phyloP scores from a whole-genome alignment of 768 basidiomycete genomes.

The Termitomyces titanicus region DNA sequence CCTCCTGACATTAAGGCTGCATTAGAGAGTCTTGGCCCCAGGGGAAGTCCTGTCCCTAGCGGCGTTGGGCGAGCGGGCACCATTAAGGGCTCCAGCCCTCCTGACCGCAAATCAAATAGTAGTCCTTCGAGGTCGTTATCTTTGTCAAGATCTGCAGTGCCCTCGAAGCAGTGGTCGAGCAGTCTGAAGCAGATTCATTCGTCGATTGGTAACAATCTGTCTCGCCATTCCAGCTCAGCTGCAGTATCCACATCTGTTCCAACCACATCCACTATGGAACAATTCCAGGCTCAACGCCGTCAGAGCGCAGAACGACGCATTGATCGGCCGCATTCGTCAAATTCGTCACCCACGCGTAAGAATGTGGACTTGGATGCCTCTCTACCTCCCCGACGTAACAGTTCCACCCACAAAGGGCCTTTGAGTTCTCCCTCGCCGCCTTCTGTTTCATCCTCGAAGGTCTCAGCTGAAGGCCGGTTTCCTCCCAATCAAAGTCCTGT shows the following conservation, averaged over 20 bases:
- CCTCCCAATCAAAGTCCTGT: constrained; percentile 16
- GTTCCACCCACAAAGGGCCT: constrained; percentile 36
- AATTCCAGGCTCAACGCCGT: constrained; percentile 40
- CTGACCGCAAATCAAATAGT: constrained; percentile 44
- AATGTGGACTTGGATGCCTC: constrained; percentile 51
- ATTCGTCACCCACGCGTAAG: constrained; percentile 62
- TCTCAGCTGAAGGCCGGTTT: constrained; percentile 31
- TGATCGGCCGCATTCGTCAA: constrained; percentile 46
- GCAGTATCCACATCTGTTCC: constrained; percentile 44
- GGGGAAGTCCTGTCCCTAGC: constrained; percentile 29
- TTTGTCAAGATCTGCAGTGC: constrained; percentile 26
- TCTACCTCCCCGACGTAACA: constrained; percentile 38
- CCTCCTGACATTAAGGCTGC: constrained; percentile 68
- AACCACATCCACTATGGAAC: constrained; percentile 43
- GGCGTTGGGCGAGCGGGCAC: constrained; percentile 24
- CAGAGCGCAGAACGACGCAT: constrained; percentile 45
- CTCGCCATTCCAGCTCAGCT: constrained; percentile 37
- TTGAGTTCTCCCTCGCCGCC: constrained; percentile 40
- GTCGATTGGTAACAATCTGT: constrained; percentile 33
- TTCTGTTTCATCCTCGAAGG: constrained; percentile 36
- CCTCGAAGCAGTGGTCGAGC: constrained; percentile 45
- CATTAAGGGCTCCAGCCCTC: constrained; percentile 26
- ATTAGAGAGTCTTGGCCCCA: constrained; percentile 51
- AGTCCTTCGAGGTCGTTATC: constrained; percentile 36
- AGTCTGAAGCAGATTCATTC: constrained; percentile 48